phyloP scores from a whole-genome alignment of 345 rosid species.

The Excoecaria cochinchinensis region DNA sequence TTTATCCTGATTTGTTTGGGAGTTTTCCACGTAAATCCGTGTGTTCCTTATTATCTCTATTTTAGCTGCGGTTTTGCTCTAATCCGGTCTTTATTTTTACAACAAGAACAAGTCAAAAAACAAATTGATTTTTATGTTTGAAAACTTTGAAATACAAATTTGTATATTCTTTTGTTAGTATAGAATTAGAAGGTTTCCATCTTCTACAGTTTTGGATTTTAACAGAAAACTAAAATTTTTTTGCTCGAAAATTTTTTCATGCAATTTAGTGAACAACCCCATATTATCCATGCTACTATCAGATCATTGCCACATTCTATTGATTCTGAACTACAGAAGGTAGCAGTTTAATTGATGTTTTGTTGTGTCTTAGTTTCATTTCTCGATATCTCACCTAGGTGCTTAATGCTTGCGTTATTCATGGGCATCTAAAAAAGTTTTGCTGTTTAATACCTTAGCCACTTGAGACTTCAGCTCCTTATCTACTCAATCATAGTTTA shows the following conservation, averaged over 20 bases:
- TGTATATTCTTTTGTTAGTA: neutral
- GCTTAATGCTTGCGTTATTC: neutral
- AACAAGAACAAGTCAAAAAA: neutral
- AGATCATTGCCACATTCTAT: conserved; percentile 70
- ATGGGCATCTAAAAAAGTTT: neutral
- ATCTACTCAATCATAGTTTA: no score
- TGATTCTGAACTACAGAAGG: conserved; percentile 76
- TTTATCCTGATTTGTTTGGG: no score
- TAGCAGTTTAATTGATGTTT: conserved; percentile 22
- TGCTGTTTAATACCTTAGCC: neutral
- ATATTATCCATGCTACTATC: conserved; percentile 38
- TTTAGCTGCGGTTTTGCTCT: no score
- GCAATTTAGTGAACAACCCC: no score
- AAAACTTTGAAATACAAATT: neutral
- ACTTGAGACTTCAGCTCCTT: no score
- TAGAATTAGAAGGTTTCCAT: neutral
- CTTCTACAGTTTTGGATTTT: neutral
- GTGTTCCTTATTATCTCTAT: no score
- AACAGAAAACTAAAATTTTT: neutral
- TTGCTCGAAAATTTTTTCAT: neutral
- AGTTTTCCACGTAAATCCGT: no score
- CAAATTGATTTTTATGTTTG: neutral
- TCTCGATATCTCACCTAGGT: neutral
- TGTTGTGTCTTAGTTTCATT: neutral
- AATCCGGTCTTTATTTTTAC: no score